Base-by-base conservation (phyloP, 352 stramenopile genomes). In the Phytophthora agathidicida region DNA sequence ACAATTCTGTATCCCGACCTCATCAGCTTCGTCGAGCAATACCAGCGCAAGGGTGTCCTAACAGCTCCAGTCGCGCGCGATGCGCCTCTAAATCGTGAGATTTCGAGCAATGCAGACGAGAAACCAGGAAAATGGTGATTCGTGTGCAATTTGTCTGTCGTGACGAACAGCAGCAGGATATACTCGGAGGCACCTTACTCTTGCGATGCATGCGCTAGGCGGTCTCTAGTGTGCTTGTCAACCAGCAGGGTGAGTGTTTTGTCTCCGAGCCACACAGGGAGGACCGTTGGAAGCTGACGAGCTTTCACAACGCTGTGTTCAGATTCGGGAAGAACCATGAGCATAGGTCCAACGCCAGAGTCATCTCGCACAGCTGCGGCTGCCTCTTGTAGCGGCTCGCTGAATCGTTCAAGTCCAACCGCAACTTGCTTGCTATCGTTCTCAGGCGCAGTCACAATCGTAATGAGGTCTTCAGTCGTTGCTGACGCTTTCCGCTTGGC, bases 21-120 rank as follows among this genome's bases (percentile, higher is more conserved):
- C 60, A 74, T 88, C 52, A 92, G 80, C 53, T 90, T 92, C 32
- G 78, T 92, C 13, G 83, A 88, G 39, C 66, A 83, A 23, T 92
- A 88, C 37, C 83, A 92, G 52, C 78, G 82, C 50, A 86, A 86
- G 35, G 78, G 80, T 22, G 68, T 91, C 26, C 44, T 92, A 8
- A 71, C 67, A 22, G 59, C 73, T 19, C 71, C 83, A 17, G 70
- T 92, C 11, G 58, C 78, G 20, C 64, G 78, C 5, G 59, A 77
- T 13, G 68, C 36, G 2, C 57, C 80, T 20, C 46, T 90, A 23
- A 90, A 90, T 38, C 73, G 80, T 20, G 65, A 82, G 64, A 90
- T 88, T 16, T 90, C 80, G 4, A 67, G 46, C 35, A 60, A 26
- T 16, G 22, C 52, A 10, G 52, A 54, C 16, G 46, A 69, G 24